Base-by-base conservation (phyloP, 2,329 filamentous ascomycete genomes). In the Curvularia hawaiiensis region DNA sequence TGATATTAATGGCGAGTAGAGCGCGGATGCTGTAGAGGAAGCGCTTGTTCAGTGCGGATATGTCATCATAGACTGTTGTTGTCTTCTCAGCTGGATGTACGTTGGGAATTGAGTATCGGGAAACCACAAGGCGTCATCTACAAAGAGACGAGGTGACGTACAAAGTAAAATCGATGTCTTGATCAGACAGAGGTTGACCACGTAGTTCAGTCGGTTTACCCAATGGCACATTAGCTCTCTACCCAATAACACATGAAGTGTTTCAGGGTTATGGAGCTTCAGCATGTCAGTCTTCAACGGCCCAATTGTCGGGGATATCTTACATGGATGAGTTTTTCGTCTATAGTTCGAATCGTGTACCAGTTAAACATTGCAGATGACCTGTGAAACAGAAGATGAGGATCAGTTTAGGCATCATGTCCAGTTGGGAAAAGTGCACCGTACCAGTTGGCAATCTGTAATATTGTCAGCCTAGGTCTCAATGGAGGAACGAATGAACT, bases 121-220 rank as follows among this genome's bases (percentile, higher is more conserved):
- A 14, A 18, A 18, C 38, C 18, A 9, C 20, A 45, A 16, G 30
- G 1, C 12, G 30, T 45, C 4, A 28, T 20, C 16, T 45, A 11
- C 18, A 30, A 31, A 35, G 6, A 33, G 14, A 16, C 6, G 20
- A 38, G 10, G 39, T 33, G 26, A 59, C 59, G 28, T 59, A 61
- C 59, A 64, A 26, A 72, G 61, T 28, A 75, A 59, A 43, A 75
- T 75, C 10, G 71, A 74, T 22, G 64, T 63, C 50, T 75, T 75
- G 60, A 75, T 67, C 33, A 74, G 56, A 31, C 64, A 65, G 22
- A 72, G 64, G 35, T 66, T 57, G 54, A 74, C 54, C 46, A 74
- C 68, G 50, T 71, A 73, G 51, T 52, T 64, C 1, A 74, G 30
- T 20, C 72, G 65, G 54, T 74, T 73, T 10, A 71, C 62, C 68